Base-by-base conservation (phyloP, 2,329 filamentous ascomycete genomes). In the Rutstroemia sp. region DNA sequence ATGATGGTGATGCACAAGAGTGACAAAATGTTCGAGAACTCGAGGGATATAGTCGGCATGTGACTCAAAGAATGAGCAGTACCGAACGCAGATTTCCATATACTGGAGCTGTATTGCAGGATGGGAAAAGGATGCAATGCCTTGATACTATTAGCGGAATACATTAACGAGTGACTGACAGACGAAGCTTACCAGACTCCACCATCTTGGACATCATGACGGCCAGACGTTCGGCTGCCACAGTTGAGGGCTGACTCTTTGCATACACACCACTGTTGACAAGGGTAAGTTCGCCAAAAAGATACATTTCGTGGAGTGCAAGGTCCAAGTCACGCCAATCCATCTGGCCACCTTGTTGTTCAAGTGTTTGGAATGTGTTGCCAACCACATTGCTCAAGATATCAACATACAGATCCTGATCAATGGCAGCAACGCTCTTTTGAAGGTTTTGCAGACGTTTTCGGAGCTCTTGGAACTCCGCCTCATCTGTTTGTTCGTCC, bases 81-180 rank as follows among this genome's bases (percentile, higher is more conserved):
- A 99, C 51, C 94, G 86, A 55, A 96, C 92, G 70, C 92, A 96
- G 38, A 96, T 95, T 71, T 99, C 94, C 92, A 99, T 96, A 69
- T 95, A 99, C 73, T 96, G 91, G 21, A 99, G 78, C 61, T 96
- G 83, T 51, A 96, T 92, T 16, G 92, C 90, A 1, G 94, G 92
- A 69, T 97, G 94, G 16, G 86, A 84, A 71, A 92, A 95, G 45
- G 80, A 87, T 58, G 89, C 86, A 63, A 96, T 87, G 63, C 89
- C 90, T 92, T 63, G 40, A n/a, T 40, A 40, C 39, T 46, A 54
- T 72, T 65, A 70, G 64, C 51, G 54, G 30, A 58, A 51, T 54
- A 23, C 58, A 56, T 45, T 48, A 57, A 50, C 39, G 52, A 55
- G 7, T 17, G 30, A 30, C n/a, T 10, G 16, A 21, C 16, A 19